These are phyloP conservation scores for Colletotrichum sp. DNA, from an alignment of 2,329 filamentous ascomycete genomes.

Conservation along the genomic window DNA sequence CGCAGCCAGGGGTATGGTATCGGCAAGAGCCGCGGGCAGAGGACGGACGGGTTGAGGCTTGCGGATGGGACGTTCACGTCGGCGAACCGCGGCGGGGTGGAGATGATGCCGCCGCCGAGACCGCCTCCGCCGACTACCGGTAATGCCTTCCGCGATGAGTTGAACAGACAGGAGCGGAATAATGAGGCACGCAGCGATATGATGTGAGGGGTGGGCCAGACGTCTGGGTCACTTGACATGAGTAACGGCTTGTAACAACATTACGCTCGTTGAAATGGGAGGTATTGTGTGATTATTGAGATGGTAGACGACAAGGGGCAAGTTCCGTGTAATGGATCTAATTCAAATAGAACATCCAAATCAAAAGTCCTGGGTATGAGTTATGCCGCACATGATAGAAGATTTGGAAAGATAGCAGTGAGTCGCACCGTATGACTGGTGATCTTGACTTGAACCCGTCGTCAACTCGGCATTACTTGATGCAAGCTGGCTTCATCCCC, in stretches of 20 bases:
- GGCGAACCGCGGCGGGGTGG: conserved; percentile 11
- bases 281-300: background rate
- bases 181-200: background rate
- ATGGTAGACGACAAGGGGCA: background rate
- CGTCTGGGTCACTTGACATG: background rate
- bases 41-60: conserved; percentile 1
- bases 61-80: conserved; percentile 11
- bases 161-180: conserved; percentile 17
- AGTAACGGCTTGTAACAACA: background rate
- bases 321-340: background rate
- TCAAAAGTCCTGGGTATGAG: background rate
- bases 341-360: background rate
- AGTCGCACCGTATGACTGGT: background rate
- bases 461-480: background rate
- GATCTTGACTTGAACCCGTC: background rate
- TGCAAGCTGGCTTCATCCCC: background rate
- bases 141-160: conserved; percentile 18
- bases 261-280: background rate
- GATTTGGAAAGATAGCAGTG: background rate
- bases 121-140: background rate
- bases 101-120: conserved; percentile 17
- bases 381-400: background rate
- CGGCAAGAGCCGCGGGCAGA: conserved; percentile 14
- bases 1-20: conserved; percentile 17
- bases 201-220: background rate